Conservation (phyloP, 306 rosid species). For the Acacia crassicarpa region DNA sequence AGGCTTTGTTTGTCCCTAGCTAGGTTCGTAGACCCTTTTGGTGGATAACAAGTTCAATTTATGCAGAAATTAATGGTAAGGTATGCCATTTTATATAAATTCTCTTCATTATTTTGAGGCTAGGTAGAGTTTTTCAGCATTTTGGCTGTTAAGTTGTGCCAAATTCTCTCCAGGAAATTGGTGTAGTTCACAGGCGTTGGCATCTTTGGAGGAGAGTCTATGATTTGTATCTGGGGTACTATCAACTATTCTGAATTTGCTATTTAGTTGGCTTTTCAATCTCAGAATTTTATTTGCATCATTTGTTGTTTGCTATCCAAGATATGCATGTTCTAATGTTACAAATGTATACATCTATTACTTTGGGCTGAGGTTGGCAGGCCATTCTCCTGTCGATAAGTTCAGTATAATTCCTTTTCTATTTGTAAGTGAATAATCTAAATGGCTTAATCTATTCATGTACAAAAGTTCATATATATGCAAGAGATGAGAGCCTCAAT, state of each 20-base stretch:
- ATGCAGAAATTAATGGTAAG: conserved; percentile 91
- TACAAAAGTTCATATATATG: no score
- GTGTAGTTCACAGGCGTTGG: conserved; percentile 96
- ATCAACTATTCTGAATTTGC: conserved; percentile 21
- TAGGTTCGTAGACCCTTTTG: conserved; percentile 98
- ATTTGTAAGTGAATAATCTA: no score
- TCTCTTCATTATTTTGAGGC: conserved; percentile 8
- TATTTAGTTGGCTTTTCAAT: conserved; percentile 16
- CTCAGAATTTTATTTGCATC: conserved; percentile 6
- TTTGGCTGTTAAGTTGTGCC: conserved; percentile 34
- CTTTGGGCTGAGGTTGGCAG: neutral
- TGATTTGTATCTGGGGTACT: conserved; percentile 96
- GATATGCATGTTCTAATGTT: conserved; percentile 11
- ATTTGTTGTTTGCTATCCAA: conserved; percentile 5
- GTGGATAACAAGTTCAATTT: conserved; percentile 98
- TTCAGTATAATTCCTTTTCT: neutral
- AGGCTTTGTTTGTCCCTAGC: conserved; percentile 27
- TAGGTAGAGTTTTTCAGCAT: conserved; percentile 19
- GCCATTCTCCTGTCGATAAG: neutral
- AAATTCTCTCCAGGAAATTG: conserved; percentile 71
- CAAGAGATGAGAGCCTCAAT: no score
- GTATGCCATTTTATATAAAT: conserved; percentile 47
- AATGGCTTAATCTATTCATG: no score
- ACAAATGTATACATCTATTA: neutral
- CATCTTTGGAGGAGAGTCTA: conserved; percentile 96